Percentiles rank a stretch among this genome's conserved stretches.
phyloP scores from a whole-genome alignment of 176 grass and related monocot species.

The Zoysia japonica region DNA sequence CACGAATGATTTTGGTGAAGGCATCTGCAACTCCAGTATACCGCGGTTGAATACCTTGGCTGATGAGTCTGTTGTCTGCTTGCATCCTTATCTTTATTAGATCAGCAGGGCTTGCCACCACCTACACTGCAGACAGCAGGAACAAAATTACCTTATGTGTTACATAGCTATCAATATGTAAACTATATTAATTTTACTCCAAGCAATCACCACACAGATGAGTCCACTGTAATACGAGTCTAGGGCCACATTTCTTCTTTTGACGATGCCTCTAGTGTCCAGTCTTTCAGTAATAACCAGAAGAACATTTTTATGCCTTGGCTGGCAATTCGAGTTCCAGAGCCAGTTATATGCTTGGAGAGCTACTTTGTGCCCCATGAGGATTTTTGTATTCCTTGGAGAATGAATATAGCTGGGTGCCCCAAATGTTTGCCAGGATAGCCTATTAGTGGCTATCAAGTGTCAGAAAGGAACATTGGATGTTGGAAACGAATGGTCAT shows the following conservation, averaged over 20 bases:
- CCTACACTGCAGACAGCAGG: conserved; percentile 48
- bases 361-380: no score
- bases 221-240: background rate
- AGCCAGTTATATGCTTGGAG: no score
- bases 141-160: conserved; percentile 25
- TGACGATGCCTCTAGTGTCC: no score
- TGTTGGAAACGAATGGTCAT: no score
- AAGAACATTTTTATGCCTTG: no score
- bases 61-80: conserved; percentile 58
- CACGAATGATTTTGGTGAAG: conserved; percentile 55
- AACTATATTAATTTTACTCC: background rate
- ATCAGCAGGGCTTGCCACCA: conserved; percentile 76
- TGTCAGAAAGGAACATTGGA: no score
- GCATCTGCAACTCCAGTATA: conserved; percentile 63
- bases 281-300: no score
- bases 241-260: background rate
- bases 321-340: no score
- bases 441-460: background rate
- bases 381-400: no score
- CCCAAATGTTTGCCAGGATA: background rate
- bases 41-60: conserved; percentile 52
- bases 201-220: background rate
- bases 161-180: conserved; percentile 2
- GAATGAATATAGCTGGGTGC: no score
- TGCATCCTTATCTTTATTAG: conserved; percentile 94